Evolutionary conservation across 805 yeast genomes (phyloP).

Genomic region (Barnettozyma vustinii): DNA sequence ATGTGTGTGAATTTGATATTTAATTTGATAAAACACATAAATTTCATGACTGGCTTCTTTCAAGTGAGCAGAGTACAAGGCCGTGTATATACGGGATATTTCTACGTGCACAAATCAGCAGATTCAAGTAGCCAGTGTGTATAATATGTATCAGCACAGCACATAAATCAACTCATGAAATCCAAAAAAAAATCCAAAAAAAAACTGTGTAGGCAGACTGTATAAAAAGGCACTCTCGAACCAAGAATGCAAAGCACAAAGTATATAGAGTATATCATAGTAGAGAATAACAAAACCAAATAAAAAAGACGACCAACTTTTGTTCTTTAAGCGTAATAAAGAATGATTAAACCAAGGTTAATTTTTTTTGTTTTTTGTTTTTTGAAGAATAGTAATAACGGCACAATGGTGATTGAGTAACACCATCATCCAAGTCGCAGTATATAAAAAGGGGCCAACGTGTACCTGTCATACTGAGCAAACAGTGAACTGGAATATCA

Average conservation of each 20-base stretch:
- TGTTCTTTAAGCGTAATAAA: neutral
- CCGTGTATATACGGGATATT: too few species aligned
- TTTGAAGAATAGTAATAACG: constrained; percentile 4
- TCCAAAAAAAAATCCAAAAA: neutral
- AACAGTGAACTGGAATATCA: neutral
- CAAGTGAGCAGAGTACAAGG: too few species aligned
- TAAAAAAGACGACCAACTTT: constrained; percentile 4
- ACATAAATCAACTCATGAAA: neutral
- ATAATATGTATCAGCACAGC: neutral
- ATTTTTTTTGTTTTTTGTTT: constrained; percentile 4
- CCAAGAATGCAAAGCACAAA: constrained; percentile 1
- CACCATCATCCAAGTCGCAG: neutral
- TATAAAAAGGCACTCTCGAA: neutral
- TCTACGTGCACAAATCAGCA: neutral
- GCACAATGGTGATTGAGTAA: neutral
- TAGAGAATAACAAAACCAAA: neutral
- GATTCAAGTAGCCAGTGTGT: neutral
- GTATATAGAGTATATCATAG: neutral
- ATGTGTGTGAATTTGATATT: neutral
- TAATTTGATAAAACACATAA: too few species aligned
- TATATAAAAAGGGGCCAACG: neutral
- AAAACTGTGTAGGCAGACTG: neutral
- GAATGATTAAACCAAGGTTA: neutral
- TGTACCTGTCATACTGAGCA: neutral
- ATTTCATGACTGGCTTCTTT: too few species aligned